Percentiles rank a stretch among this genome's conserved stretches.
These are phyloP conservation scores for Physaria fendleri DNA, from an alignment of 345 rosid genomes.

Conservation along the genomic window DNA sequence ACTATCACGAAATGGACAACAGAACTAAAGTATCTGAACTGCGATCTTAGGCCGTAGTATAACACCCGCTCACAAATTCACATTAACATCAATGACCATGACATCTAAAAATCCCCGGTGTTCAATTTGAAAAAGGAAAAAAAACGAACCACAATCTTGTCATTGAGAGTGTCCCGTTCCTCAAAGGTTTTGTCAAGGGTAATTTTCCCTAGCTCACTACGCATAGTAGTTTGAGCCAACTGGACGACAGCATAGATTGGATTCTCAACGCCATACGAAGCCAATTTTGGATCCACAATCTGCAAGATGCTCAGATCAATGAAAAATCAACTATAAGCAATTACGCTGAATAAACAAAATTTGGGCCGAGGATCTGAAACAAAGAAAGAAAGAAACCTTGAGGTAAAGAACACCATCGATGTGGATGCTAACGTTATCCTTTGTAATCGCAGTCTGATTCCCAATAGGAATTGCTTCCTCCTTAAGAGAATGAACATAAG, in stretches of 20 bases:
- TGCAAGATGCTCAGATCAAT: conserved; percentile 19
- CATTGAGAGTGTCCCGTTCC: conserved; percentile 87
- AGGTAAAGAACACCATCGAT: conserved; percentile 90
- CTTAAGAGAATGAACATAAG: conserved; percentile 93
- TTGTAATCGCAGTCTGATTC: conserved; percentile 85
- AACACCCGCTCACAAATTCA: background rate
- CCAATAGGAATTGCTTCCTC: conserved; percentile 94
- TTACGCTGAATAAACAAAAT: background rate
- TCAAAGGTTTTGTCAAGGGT: conserved; percentile 97
- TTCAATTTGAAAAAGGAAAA: background rate
- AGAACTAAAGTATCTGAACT: conserved; percentile 9
- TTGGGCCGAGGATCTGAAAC: background rate
- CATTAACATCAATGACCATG: background rate
- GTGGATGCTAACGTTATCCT: conserved; percentile 90
- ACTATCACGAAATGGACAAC: background rate
- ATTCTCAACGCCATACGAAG: conserved; percentile 94
- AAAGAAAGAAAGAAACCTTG: conserved; percentile 50
- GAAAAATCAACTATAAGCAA: background rate
- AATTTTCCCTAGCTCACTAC: conserved; percentile 94
- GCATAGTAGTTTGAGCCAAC: conserved; percentile 95
- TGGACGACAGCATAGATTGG: conserved; percentile 88
- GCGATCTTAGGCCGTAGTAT: background rate
- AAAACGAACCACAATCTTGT: conserved; percentile 79
- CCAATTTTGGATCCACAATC: conserved; percentile 82
- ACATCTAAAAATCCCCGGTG: background rate